Conservation (phyloP, 106 monocot genomes). For the Platanthera guangdongensis region DNA sequence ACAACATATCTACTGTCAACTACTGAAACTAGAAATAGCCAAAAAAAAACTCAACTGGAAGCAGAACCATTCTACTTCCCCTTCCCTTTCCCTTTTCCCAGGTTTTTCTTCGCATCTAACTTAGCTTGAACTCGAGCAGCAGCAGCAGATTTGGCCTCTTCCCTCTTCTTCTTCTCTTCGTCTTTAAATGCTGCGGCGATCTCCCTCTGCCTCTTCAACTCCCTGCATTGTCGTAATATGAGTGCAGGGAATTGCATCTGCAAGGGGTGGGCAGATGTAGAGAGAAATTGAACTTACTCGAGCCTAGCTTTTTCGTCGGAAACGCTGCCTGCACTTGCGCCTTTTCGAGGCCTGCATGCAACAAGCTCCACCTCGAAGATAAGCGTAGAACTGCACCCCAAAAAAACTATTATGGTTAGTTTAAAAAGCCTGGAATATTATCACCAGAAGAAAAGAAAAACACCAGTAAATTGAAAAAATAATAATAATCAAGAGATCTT, state of each 20-base stretch:
- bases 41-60: neutral
- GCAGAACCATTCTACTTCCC: conserved; percentile 20
- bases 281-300: conserved; percentile 41
- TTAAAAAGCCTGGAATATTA: neutral
- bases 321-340: conserved; percentile 49
- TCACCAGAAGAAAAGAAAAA: neutral
- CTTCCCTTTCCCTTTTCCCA: conserved; percentile 86
- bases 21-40: neutral
- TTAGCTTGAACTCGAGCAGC: conserved; percentile 96
- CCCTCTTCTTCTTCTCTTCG: conserved; percentile 90
- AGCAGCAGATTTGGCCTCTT: conserved; percentile 95
- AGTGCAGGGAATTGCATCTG: too few species aligned
- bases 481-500: neutral
- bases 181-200: conserved; percentile 66
- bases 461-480: neutral
- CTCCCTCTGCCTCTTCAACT: conserved; percentile 91
- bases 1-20: neutral
- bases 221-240: conserved; percentile 31
- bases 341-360: conserved; percentile 81
- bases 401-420: neutral
- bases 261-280: neutral
- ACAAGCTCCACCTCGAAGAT: conserved; percentile 91
- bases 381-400: conserved; percentile 58
- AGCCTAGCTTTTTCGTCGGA: conserved; percentile 83
- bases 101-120: conserved; percentile 83